Evolutionary conservation across 2,329 filamentous ascomycete species (phyloP).

Genomic region (Alternaria infectoria): DNA sequence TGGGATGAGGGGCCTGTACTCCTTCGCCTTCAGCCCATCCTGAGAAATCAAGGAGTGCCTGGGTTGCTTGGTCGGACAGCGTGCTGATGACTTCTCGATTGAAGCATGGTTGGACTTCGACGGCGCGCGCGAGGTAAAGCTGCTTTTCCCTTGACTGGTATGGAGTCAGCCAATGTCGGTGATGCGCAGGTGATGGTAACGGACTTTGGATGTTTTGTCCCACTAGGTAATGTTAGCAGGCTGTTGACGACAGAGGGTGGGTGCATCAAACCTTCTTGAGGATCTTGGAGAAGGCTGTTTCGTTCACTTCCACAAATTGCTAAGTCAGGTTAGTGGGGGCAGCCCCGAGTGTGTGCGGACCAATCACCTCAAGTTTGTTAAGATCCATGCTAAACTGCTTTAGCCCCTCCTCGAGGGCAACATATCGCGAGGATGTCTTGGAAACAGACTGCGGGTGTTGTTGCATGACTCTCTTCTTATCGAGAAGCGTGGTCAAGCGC

Average conservation of each 20-base stretch:
- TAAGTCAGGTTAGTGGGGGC: constrained; percentile 51
- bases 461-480: constrained; percentile 93
- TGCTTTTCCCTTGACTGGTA: constrained; percentile 89
- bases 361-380: constrained; percentile 80
- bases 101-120: constrained; percentile 98
- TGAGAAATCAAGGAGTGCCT: constrained; percentile 90
- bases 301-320: constrained; percentile 98
- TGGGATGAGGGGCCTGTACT: constrained; percentile 67
- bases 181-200: constrained; percentile 26
- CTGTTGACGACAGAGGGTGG: not conserved
- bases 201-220: constrained; percentile 96
- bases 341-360: constrained; percentile 14
- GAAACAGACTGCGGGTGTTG: constrained; percentile 77
- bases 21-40: constrained; percentile 98
- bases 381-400: constrained; percentile 96
- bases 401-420: constrained; percentile 93
- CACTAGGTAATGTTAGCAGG: constrained; percentile 64
- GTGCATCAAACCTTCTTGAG: constrained; percentile 77
- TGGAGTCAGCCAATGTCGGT: constrained; percentile 39
- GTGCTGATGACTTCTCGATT: constrained; percentile 97
- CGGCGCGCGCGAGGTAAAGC: constrained; percentile 91
- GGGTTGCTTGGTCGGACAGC: constrained; percentile 94
- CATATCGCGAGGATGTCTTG: constrained; percentile 89
- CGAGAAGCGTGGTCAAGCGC: constrained; percentile 86
- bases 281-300: constrained; percentile 97